Percentiles rank a stretch among this genome's conserved stretches.
Evolutionary conservation across 2,329 filamentous ascomycete species (phyloP).

Genomic region (Sarocladiaceae sp.): DNA sequence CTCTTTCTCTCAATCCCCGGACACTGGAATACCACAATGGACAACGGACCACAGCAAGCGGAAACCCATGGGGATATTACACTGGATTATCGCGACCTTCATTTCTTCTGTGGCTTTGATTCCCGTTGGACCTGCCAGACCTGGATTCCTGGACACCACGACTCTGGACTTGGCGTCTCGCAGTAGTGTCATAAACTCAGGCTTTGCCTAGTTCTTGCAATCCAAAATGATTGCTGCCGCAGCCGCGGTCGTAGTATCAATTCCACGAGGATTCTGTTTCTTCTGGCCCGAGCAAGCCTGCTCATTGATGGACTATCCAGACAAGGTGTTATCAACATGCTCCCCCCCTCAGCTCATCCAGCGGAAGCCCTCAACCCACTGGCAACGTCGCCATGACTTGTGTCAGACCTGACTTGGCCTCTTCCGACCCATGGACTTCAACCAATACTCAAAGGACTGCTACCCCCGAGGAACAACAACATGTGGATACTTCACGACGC

Average conservation of each 20-base stretch:
- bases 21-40: background rate
- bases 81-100: no score
- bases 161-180: slow-evolving; percentile 3
- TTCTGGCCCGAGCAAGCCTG: background rate
- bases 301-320: background rate
- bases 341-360: no score
- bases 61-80: background rate
- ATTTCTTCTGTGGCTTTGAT: background rate
- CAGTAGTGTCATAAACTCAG: slow-evolving; percentile 1
- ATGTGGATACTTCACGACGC: no score
- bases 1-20: slow-evolving; percentile 6
- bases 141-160: background rate
- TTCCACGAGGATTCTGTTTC: background rate
- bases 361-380: no score
- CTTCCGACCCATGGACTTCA: no score
- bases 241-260: slow-evolving; percentile 8
- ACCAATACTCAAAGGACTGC: no score
- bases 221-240: slow-evolving; percentile 9
- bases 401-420: no score
- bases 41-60: slow-evolving; percentile 2
- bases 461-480: no score
- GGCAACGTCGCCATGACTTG: no score
- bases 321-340: no score
- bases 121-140: background rate
- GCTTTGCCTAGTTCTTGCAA: slow-evolving; percentile 1